phyloP scores from a whole-genome alignment of 768 basidiomycete genomes.

The Imleria badia region DNA sequence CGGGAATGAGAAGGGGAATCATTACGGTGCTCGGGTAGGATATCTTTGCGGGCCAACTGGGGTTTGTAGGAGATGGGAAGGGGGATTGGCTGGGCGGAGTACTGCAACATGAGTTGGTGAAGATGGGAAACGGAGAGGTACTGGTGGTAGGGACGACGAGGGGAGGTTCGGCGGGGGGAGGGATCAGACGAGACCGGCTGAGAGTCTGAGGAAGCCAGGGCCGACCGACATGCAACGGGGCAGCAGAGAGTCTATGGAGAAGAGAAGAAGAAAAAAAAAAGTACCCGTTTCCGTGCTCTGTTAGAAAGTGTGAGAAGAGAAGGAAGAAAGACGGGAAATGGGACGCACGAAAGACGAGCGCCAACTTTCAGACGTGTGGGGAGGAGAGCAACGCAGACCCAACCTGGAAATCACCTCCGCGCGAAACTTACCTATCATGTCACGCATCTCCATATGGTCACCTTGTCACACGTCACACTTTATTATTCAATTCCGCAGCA shows the following conservation, averaged over 20 bases:
- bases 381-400: conserved; percentile 28
- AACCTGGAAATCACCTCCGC: conserved; percentile 10
- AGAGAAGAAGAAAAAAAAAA: neutral
- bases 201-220: conserved; percentile 31
- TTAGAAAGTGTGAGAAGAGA: neutral
- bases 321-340: neutral
- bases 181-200: conserved; percentile 56
- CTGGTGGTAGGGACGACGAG: conserved; percentile 31
- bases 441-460: conserved; percentile 11
- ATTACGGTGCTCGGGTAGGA: conserved; percentile 31
- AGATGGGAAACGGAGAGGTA: conserved; percentile 30
- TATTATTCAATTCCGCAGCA: conserved; percentile 9
- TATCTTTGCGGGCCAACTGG: conserved; percentile 32
- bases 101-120: conserved; percentile 59
- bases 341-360: conserved; percentile 20
- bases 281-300: conserved; percentile 13
- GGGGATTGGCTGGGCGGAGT: conserved; percentile 36
- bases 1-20: conserved; percentile 32
- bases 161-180: conserved; percentile 28
- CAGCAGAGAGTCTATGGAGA: conserved; percentile 8
- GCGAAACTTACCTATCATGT: neutral
- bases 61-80: conserved; percentile 33
- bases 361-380: conserved; percentile 25
- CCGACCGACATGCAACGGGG: conserved; percentile 29
- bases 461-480: conserved; percentile 7